Evolutionary conservation across 352 stramenopile species (phyloP), one percentile per base, ranked within the genome.

Genomic region (Aphanomyces cochlioides): DNA sequence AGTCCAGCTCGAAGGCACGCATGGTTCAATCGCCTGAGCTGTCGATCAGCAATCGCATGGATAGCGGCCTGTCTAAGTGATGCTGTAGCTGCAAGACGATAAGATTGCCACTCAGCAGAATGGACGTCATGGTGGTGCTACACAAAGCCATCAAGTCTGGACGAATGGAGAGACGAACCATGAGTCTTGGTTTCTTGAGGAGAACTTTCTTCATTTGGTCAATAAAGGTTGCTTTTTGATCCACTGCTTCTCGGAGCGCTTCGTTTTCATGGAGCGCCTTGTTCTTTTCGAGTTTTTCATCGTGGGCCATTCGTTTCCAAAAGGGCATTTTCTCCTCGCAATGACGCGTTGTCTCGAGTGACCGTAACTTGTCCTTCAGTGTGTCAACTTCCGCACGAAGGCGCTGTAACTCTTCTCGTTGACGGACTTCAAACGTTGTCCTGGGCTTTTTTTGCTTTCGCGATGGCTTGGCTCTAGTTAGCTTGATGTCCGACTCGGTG

Each of bases 11-110:
- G 37, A 10, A 36, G 7, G 40, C 48, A 66, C 34, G 37, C 37
- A 53, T 47, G 5, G 7, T 43, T 38, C 57, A 48, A 17, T n/a
- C 38, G 37, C 5, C 3, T 12, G 57, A 48, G 53, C 37, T 66
- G 57, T 19, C 57, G 57, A 28, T 66, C 57, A 3, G 57, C 57
- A 15, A 66, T 66, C 17, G 57, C 57, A 21, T 66, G 57, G 39
- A 66, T 66, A 13, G 57, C 57, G 10, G 37, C 39, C 4, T 21
- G 38, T 7, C 57, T 37, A 13, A 53, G 17, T 12, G 57, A 66
- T 7, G 5, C 4, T 19, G 48, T 40, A 7, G 57, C 57, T 7
- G 57, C 38, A 6, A 66, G 57, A 17, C 15, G 8, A 38, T 53
- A 53, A n/a, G 34, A n/a, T 8, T 40, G 28, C 57, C 57, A 66